A percentile compares a stretch with the other conserved stretches of the same genome.
Evolutionary conservation across 169 alveolate genomes (phyloP).

Genomic region (Cryptosporidium meleagridis): DNA sequence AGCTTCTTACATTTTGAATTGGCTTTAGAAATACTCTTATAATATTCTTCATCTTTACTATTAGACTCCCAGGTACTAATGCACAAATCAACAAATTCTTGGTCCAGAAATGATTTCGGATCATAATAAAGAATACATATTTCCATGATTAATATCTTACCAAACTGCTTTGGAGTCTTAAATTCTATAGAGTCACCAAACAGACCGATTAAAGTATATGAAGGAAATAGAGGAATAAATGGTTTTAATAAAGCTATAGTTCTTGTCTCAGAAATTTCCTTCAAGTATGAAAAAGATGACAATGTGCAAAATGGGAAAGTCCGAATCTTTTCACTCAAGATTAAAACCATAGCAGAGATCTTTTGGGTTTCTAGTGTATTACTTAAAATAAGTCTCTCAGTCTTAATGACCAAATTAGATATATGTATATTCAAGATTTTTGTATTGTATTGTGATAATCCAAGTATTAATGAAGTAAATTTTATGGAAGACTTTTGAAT

Average conservation of each 20-base stretch:
- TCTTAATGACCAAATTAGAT: constrained; percentile 37
- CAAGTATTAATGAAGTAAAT: not conserved
- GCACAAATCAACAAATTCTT: constrained; percentile 31
- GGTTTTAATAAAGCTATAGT: constrained; percentile 14
- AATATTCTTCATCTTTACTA: constrained; percentile 1
- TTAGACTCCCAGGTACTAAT: constrained; percentile 34
- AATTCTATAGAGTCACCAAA: constrained; percentile 39
- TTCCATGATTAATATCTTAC: constrained; percentile 29
- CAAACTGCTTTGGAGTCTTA: not conserved
- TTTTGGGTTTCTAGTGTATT: not conserved
- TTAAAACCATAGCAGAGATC: constrained; percentile 3
- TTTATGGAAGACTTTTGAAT: constrained; percentile 56
- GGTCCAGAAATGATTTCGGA: constrained; percentile 16
- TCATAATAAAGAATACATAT: constrained; percentile 38
- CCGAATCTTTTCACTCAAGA: constrained; percentile 19
- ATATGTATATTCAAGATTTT: constrained; percentile 28
- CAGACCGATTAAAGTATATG: constrained; percentile 31
- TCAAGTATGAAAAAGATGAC: constrained; percentile 45
- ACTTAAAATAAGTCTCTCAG: constrained; percentile 54
- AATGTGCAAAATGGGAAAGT: constrained; percentile 15
- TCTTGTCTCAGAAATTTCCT: constrained; percentile 32
- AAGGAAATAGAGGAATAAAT: constrained; percentile 15
- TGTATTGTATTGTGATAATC: constrained; percentile 38
- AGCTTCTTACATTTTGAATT: constrained; percentile 21
- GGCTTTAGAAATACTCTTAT: not conserved